Evolutionary conservation across 306 rosid species (phyloP).

Genomic region (Rosa multiflora): DNA sequence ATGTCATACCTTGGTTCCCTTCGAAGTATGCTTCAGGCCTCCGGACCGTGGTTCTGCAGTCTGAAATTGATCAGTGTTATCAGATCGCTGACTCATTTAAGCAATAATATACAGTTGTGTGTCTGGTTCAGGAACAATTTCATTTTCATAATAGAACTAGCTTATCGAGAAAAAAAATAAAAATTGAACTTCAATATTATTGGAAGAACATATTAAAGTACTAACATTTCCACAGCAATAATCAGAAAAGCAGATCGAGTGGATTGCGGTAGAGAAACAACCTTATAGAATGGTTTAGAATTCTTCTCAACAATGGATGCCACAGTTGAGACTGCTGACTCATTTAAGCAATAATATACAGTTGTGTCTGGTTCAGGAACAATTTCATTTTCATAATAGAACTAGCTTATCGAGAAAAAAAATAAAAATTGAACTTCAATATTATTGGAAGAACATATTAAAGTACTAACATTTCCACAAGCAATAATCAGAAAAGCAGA

Average conservation of each 20-base stretch:
- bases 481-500: background rate
- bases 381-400: background rate
- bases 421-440: background rate
- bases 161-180: background rate
- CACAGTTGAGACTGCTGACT: constrained; percentile 4
- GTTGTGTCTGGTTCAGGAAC: background rate
- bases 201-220: background rate
- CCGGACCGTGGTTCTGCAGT: background rate
- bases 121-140: background rate
- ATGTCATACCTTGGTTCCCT: constrained; percentile 29
- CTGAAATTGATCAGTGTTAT: constrained; percentile 25
- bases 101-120: background rate
- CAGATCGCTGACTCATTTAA: background rate
- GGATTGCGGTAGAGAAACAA: constrained; percentile 9
- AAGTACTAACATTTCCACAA: background rate
- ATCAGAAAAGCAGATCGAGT: background rate
- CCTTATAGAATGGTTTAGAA: constrained; percentile 19
- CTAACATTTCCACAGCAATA: background rate
- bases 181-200: background rate
- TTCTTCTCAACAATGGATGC: constrained; percentile 9
- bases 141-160: background rate
- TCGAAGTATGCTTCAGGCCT: constrained; percentile 4
- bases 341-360: background rate
- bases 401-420: background rate
- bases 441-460: background rate